Evolutionary conservation across 805 yeast genomes (phyloP), one percentile per base, ranked within the genome.

Genomic region (Cyberlindnera mycetangii): DNA sequence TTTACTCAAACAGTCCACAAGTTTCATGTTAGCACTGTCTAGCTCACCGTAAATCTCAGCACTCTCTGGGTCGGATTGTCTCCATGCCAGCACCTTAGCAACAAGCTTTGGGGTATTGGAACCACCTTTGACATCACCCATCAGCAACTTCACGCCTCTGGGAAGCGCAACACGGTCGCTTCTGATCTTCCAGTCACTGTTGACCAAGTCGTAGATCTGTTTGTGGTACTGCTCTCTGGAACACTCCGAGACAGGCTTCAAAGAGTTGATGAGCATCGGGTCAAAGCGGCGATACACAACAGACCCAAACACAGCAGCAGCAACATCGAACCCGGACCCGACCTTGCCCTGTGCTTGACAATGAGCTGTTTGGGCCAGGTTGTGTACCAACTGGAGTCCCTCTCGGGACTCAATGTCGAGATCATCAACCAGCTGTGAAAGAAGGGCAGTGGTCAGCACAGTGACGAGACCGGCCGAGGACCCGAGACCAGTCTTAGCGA

Each of bases 301-400:
- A 0, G 96, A 85, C 2, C 99, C 99, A 64, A 75, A 92, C 0
- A 87, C 83, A 0, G 99, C 99, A 20, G 97, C 83, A 0, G 96
- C 98, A 33, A 93, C 95, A 61, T 93, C 99, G 64, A 93, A 93
- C 0, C 99, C 99, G 3, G 97, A 89, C 0, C 99, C 99, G 20
- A 93, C 82, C 64, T 93, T 93, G 25, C 88, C 87, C 63, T 93
- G 99, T 3, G 99, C 98, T 45, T 79, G 75, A 62, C 97, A 90
- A 63, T 93, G 99, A 0, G 96, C 84, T 8, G 87, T 70, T 62
- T 93, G 99, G 0, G 97, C 79, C 21, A 89, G 65, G 56, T 89
- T 92, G 62, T 93, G 98, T 28, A 92, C 70, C n/a, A 62, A 48
- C 5, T 55, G 52, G 21, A 69, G 51, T 24, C 62, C 59, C 5